Base-by-base conservation (phyloP, 2,329 filamentous ascomycete genomes). In the Tolypocladium cylindrosporum region DNA sequence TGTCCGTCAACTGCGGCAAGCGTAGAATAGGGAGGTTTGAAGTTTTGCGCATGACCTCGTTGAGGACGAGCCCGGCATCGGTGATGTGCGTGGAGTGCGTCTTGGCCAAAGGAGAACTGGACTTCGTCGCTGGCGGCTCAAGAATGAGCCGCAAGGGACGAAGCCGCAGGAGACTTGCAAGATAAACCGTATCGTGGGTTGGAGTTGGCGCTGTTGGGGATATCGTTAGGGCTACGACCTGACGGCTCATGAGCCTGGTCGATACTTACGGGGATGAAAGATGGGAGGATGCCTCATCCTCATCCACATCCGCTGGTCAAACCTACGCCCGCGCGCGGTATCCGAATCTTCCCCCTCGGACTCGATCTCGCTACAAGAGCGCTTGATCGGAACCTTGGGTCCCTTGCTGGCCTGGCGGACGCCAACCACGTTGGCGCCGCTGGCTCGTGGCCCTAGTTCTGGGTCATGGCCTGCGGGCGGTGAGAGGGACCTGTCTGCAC, bases 21-120 rank as follows among this genome's bases (percentile, higher is more conserved):
- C 37, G 54, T 36, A 66, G 40, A 5, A 64, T 31, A n/a, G 63
- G 62, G 40, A 66, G 34, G 11, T 58, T 54, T 1, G 57, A 55
- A 2, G 52, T 40, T 19, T 13, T 21, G 14, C 54, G 52, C 5
- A 66, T 37, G 3, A 27, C 24, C 14, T 63, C 59, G 16, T 56
- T 59, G 1, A 66, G 37, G 24, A 64, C 24, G 13, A 66, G 58
- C 4, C 64, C 63, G 5, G 55, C 58, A 19, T 63, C 50, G 3
- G 61, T 57, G 11, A 61, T 53, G 4, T 45, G 27, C 16, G 53
- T 56, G 27, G 27, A 11, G 27, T 64, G 43, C 8, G 56, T 58
- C 16, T 53, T 41, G 1, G 50, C 36, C 7, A 52, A 34, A 1
- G 58, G 57, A n/a, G 31, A 36, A 9, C 43, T 40, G 16, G 50